phyloP scores from a whole-genome alignment of 805 yeast genomes.

The Starmera amethionina region DNA sequence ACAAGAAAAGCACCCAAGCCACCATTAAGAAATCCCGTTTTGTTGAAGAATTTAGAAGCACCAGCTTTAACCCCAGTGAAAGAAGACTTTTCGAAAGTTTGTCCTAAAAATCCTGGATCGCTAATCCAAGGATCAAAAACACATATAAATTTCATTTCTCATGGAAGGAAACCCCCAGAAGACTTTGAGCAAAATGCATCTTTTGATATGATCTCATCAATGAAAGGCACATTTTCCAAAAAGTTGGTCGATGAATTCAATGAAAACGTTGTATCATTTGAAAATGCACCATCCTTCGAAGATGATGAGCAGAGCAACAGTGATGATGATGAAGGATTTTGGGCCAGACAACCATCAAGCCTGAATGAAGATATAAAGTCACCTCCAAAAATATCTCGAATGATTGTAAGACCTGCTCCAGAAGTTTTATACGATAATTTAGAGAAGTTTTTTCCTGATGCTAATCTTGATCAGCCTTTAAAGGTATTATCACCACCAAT shows the following conservation, averaged over 20 bases:
- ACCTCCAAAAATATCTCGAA: constrained; percentile 23
- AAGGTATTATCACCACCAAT: constrained; percentile 58
- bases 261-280: constrained; percentile 67
- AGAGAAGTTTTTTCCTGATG: constrained; percentile 85
- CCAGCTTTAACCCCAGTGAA: constrained; percentile 12
- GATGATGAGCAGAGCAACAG: constrained; percentile 21
- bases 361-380: constrained; percentile 14
- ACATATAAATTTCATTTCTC: constrained; percentile 11
- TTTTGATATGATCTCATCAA: constrained; percentile 14
- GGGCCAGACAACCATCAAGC: constrained; percentile 39
- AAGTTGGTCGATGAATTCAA: constrained; percentile 44
- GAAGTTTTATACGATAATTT: constrained; percentile 88
- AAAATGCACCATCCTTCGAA: constrained; percentile 52
- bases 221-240: constrained; percentile 20
- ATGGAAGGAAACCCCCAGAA: constrained; percentile 19
- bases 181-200: constrained; percentile 23
- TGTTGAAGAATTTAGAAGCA: constrained; percentile 1
- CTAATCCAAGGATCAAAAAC: constrained; percentile 19
- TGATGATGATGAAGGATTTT: constrained; percentile 48
- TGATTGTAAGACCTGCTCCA: constrained; percentile 89
- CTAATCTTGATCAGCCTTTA: constrained; percentile 86
- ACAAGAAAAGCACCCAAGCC: constrained; percentile 67
- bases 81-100: constrained; percentile 16
- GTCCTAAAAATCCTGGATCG: constrained; percentile 33
- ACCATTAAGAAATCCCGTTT: constrained; percentile 24